A percentile compares a stretch with the other conserved stretches of the same genome.
phyloP scores from a whole-genome alignment of 345 rosid genomes.

The Syzygium oleosum region DNA sequence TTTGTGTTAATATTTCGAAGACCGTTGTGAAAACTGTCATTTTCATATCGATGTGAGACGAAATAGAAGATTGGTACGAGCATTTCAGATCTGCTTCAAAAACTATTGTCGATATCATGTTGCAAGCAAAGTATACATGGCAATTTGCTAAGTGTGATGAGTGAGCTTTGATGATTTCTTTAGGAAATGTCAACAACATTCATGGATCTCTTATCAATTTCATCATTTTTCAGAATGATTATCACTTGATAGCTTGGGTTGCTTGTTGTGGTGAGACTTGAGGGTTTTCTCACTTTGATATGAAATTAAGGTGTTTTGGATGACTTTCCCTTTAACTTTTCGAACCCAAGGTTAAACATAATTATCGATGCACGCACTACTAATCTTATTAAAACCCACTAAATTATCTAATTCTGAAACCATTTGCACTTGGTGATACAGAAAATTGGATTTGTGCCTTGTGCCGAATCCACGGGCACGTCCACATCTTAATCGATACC shows the following conservation, averaged over 20 bases:
- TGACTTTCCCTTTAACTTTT: neutral
- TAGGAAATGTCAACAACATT: neutral
- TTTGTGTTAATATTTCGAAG: neutral
- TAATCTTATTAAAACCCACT: neutral
- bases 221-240: neutral
- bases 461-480: neutral
- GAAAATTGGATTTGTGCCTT: neutral
- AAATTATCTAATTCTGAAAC: neutral
- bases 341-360: neutral
- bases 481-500: neutral
- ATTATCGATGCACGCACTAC: neutral
- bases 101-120: neutral
- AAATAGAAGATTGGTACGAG: neutral
- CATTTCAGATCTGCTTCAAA: fast-evolving
- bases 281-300: neutral
- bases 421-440: neutral
- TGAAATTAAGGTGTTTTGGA: neutral
- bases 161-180: neutral
- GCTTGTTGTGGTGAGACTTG: neutral
- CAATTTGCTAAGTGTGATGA: neutral
- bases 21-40: fast-evolving
- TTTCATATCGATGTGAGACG: neutral
- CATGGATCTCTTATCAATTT: neutral
- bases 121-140: neutral
- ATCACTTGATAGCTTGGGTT: neutral